Base-by-base conservation (phyloP, 441 rosid genomes). In the Erodium trifolium region DNA sequence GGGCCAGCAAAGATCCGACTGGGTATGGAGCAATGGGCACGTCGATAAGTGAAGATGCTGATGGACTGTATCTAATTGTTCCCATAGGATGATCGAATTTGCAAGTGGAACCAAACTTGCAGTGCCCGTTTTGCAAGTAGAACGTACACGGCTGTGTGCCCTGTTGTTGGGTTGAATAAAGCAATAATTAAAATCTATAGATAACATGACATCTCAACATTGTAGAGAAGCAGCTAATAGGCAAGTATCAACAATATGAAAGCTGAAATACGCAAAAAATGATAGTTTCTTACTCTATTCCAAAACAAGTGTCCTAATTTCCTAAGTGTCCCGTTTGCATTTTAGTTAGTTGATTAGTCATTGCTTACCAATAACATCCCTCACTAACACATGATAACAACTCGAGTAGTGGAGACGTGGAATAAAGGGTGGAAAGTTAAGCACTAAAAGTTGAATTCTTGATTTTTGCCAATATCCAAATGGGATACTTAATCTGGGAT, bases 71-170 rank as follows among this genome's bases (percentile, higher is more conserved):
- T 60, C 65, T 60, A 31, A 60, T 60, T 18, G 29, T 60, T 18
- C 65, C 65, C 29, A 60, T 60, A 2, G 65, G 65, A 60, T 60
- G 65, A 19, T 60, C 65, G n/a, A 60, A 60, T 60, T 60, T 60
- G 65, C 65, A 60, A 6, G 34, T 60, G 29, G 65, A 60, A 3
- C 65, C 65, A 6, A 60, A 60, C 34, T 60, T 60, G 65, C 65
- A 60, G 13, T 60, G 65, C 65, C 65, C 34, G 34, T 60, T 60
- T 19, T 60, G 65, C 65, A 60, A 10, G 65, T 60, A 60, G 65
- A 60, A 60, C 29, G 34, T 60, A 8, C 65, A 60, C 19, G 65
- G 65, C 13, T 18, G 65, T 3, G 34, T 23, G 13, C 65, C 65
- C 65, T 60, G 65, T 7, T 60, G 10, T 3, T 18, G 19, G 19